Evolutionary conservation across 2,329 filamentous ascomycete genomes (phyloP), one percentile per base, ranked within the genome.

Genomic region (Ceratocystis colombiana): DNA sequence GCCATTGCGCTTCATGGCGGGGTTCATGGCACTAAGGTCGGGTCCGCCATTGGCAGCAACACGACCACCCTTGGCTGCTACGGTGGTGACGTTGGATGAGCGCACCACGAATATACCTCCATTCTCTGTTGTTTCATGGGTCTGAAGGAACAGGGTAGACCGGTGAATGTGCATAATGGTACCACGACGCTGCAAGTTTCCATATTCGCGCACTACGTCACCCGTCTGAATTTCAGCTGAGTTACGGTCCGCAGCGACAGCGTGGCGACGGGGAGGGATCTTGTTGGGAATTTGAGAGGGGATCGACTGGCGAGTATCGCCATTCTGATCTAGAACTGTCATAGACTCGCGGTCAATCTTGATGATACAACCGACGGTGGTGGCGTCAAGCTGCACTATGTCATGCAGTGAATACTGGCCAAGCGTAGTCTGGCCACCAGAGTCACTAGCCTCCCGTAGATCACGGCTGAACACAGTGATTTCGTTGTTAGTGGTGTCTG

Each of bases 381-480:
- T 87, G 50, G 90, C 85, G 75, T 97, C 93, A 68, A 99, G 84
- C 76, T 97, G 92, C 15, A 99, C 90, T 30, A 99, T 82, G 74
- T 99, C 94, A 71, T 95, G 90, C 44, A 99, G 85, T 71, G 92
- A 88, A 75, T 89, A 97, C 75, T 95, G 89, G 10, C 90, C 90
- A n/a, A 93, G 78, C 41, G 86, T 85, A 33, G 90, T 88, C 72
- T 92, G 87, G 17, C 90, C 91, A 69, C 91, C 92, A 71, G 91
- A 90, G 73, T 97, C 94, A 66, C 90, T 90, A 33, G 94, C 94
- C 75, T 96, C 90, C 70, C 95, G 85, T 68, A 99, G 78, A 77
- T 99, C 94, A 75, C 96, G 96, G 79, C 93, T 96, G 74, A 99
- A 99, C 44, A 99, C 94, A 0, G 92, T 96, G 71, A 99, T 91